A percentile compares a stretch with the other conserved stretches of the same genome.
Conservation (phyloP, 257 asterid species). For the Phtheirospermum japonicum region DNA sequence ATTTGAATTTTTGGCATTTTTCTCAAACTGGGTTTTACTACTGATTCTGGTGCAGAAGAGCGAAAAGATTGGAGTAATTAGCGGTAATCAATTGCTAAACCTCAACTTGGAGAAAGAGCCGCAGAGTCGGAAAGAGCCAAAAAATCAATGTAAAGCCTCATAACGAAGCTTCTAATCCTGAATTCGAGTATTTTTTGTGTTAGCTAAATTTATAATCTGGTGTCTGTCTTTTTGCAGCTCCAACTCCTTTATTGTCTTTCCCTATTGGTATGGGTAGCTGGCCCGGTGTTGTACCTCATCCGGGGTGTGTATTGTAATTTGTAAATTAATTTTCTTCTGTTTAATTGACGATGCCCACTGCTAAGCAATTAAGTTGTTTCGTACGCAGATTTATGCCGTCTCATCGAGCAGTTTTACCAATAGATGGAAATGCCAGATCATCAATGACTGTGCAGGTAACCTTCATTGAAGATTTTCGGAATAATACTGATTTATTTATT, state of each 20-base stretch:
- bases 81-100: conserved; percentile 20
- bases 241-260: conserved; percentile 35
- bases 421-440: conserved; percentile 36
- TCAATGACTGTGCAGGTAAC: conserved; percentile 40
- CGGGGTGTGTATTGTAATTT: conserved; percentile 38
- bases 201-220: conserved; percentile 9
- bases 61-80: conserved; percentile 25
- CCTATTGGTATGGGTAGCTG: conserved; percentile 39
- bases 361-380: conserved; percentile 21
- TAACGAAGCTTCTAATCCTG: conserved; percentile 18
- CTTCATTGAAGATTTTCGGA: background rate
- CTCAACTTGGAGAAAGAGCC: conserved; percentile 35
- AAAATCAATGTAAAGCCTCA: conserved; percentile 36
- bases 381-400: conserved; percentile 39
- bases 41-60: conserved; percentile 32
- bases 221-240: conserved; percentile 39
- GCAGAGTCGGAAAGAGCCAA: conserved; percentile 33
- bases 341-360: conserved; percentile 11
- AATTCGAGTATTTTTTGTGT: background rate
- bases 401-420: conserved; percentile 34
- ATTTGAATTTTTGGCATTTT: conserved; percentile 6
- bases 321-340: conserved; percentile 11
- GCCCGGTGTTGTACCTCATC: conserved; percentile 43
- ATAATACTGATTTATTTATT: background rate
- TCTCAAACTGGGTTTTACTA: conserved; percentile 1